Base-by-base conservation (phyloP, 2,329 filamentous ascomycete species). In the Polytolypa hystricis region DNA sequence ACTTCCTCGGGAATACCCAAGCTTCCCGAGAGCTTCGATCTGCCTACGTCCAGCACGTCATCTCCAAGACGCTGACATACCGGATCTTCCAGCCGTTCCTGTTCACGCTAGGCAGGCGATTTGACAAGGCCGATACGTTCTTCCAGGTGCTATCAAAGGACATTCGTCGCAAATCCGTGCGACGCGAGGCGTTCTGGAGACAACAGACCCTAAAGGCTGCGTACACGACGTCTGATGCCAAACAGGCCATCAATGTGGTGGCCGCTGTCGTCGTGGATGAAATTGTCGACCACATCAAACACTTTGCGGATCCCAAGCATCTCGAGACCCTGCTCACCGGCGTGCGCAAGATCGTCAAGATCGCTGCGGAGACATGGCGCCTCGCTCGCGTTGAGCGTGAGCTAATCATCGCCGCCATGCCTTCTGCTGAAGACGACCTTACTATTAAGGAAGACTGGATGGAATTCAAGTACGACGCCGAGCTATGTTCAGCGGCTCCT, bases 51-150 rank as follows among this genome's bases (percentile, higher is more conserved):
- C 65, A 70, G 39, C 70, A 73, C 46, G 62, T 68, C n/a, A 61
- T 75, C 28, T 73, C 70, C 10, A 70, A 67, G 38, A 65, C 70
- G n/a, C 56, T 75, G 35, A 72, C 67, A 5, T 67, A 67, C 46
- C 63, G 69, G 25, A 68, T 74, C 23, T 74, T 74, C 54, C 66
- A 70, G 17, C 71, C 71, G 1, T 75, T 74, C 57, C 47, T 75
- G 16, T 75, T 75, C 55, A 71, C 68, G 17, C 56, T 73, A 2
- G 67, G 69, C 21, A 64, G 65, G 30, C 57, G 67, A 21, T 70
- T 70, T 46, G 69, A 72, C 48, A 71, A 71, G 46, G 67, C 68
- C n/a, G 70, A 74, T 42, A 67, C 64, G 2, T 61, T 71, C 42
- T 70, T 75, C 52, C 59, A 66, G 39, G 66, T 68, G 42, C 62